These are phyloP conservation scores for Pichia deserticola DNA, from an alignment of 805 yeast genomes.

Conservation along the genomic window DNA sequence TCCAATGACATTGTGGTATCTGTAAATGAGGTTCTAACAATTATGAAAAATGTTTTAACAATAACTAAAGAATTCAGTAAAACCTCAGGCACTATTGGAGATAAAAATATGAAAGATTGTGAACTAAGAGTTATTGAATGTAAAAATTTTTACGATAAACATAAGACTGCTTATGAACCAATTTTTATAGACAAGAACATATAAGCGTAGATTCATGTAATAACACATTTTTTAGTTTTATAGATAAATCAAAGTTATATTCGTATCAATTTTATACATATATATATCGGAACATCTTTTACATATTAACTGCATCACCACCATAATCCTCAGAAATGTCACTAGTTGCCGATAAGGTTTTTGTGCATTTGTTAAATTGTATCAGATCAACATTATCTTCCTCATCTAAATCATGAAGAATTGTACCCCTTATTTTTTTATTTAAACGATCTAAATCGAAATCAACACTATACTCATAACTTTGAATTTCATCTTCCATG, in stretches of 20 bases:
- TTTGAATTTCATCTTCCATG: slow-evolving; percentile 16
- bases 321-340: slow-evolving; percentile 18
- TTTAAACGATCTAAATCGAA: slow-evolving; percentile 8
- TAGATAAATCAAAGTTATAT: not conserved
- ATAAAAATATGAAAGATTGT: slow-evolving; percentile 58
- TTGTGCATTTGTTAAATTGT: not conserved
- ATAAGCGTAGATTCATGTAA: not conserved
- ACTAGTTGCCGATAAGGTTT: not conserved
- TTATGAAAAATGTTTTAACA: slow-evolving; percentile 45
- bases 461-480: slow-evolving; percentile 21
- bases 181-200: not conserved
- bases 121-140: slow-evolving; percentile 67
- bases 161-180: slow-evolving; percentile 5
- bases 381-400: slow-evolving; percentile 5
- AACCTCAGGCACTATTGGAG: slow-evolving; percentile 47
- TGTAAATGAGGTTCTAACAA: slow-evolving; percentile 47
- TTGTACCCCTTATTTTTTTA: slow-evolving; percentile 4
- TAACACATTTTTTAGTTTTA: not conserved
- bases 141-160: slow-evolving; percentile 28
- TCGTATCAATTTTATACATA: too few relatives aligned
- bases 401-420: slow-evolving; percentile 10
- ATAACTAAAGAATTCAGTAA: slow-evolving; percentile 36
- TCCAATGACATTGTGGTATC: slow-evolving; percentile 25
- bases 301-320: slow-evolving; percentile 14
- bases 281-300: not conserved